Conservation (phyloP, 2,329 filamentous ascomycete genomes). For the Torrubiella hemipterigena region DNA sequence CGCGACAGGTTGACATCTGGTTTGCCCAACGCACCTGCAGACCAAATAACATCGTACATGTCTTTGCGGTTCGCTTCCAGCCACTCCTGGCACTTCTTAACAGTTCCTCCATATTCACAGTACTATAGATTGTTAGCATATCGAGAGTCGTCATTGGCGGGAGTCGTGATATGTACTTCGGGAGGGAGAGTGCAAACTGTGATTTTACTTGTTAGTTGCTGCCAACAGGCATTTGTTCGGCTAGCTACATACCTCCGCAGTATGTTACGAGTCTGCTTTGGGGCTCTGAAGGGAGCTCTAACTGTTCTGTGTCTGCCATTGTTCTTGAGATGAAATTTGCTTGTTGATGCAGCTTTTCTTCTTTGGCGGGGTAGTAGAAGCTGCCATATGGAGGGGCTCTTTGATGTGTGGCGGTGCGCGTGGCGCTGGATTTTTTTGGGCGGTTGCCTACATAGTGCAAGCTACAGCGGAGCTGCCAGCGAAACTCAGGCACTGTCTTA, state of each 20-base stretch:
- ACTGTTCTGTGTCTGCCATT: constrained; percentile 43
- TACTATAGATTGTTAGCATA: constrained; percentile 51
- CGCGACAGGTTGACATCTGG: not conserved
- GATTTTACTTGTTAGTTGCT: constrained; percentile 3
- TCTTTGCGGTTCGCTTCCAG: constrained; percentile 61
- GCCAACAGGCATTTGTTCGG: not conserved
- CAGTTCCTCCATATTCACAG: constrained; percentile 95
- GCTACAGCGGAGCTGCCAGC: too few relatives aligned
- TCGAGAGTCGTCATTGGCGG: constrained; percentile 5
- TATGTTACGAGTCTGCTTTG: constrained; percentile 41
- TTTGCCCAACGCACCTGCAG: constrained; percentile 48
- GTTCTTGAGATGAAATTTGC: too few relatives aligned
- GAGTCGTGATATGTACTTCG: constrained; percentile 34
- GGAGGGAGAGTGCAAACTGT: constrained; percentile 53
- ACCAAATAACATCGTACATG: constrained; percentile 74
- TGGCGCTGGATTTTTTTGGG: too few relatives aligned
- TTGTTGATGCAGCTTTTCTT: too few relatives aligned
- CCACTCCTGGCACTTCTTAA: constrained; percentile 97
- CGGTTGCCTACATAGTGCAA: too few relatives aligned
- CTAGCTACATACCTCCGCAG: constrained; percentile 40
- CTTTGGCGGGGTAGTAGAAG: too few relatives aligned
- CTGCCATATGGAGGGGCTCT: too few relatives aligned
- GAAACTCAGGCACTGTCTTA: too few relatives aligned
- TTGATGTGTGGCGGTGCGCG: too few relatives aligned
- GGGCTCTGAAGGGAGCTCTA: constrained; percentile 31